phyloP scores from a whole-genome alignment of 495 filamentous ascomycete genomes.

The Penicillium turbatum region DNA sequence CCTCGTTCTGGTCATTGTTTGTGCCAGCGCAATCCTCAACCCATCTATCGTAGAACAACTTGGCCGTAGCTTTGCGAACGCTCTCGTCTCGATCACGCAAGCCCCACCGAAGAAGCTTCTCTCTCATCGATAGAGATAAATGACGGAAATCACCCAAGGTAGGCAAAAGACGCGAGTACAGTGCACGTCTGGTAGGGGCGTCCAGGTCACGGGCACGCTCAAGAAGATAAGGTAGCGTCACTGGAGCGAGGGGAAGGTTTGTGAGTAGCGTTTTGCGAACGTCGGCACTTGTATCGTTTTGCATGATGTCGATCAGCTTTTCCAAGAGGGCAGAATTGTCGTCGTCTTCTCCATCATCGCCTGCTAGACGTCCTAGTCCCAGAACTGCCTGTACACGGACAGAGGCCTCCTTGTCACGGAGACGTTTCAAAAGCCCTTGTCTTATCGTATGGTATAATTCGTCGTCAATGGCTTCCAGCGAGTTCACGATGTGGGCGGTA shows the following conservation, averaged over 20 bases:
- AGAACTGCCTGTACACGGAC: slow-evolving; percentile 93
- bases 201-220: slow-evolving; percentile 90
- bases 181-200: slow-evolving; percentile 69
- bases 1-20: slow-evolving; percentile 46
- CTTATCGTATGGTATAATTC: slow-evolving; percentile 79
- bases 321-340: slow-evolving; percentile 64
- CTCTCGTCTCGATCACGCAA: slow-evolving; percentile 91
- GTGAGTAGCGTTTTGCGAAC: slow-evolving; percentile 83
- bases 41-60: slow-evolving; percentile 91
- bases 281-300: slow-evolving; percentile 92
- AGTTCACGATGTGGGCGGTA: slow-evolving; percentile 82
- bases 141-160: slow-evolving; percentile 94
- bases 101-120: slow-evolving; percentile 94
- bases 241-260: slow-evolving; percentile 76
- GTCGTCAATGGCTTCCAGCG: slow-evolving; percentile 83
- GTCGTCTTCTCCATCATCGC: slow-evolving; percentile 72
- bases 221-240: slow-evolving; percentile 83
- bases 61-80: slow-evolving; percentile 84
- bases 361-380: slow-evolving; percentile 77
- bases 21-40: slow-evolving; percentile 83
- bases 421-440: slow-evolving; percentile 70
- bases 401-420: slow-evolving; percentile 88
- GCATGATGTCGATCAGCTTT: slow-evolving; percentile 84
- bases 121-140: slow-evolving; percentile 89
- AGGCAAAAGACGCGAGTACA: slow-evolving; percentile 86